Evolutionary conservation across 768 basidiomycete genomes (phyloP), one percentile per base, ranked within the genome.

Genomic region (Hydnum rufescens): DNA sequence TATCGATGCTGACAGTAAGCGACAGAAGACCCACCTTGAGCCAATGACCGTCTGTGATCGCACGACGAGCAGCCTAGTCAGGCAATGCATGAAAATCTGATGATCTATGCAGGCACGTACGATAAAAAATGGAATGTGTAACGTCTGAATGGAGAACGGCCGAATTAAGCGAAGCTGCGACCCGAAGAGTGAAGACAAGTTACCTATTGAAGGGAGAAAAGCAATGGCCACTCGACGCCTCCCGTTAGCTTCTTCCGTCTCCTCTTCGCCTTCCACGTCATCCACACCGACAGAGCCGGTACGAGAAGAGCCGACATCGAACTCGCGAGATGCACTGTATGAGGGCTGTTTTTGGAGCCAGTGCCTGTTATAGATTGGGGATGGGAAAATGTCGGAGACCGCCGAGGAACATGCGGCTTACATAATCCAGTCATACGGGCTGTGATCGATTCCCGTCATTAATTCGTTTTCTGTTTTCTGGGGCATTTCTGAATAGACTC

Each of bases 341-440:
- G 85, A 81, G 8, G 86, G 86, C 80, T 88, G 86, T 85, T 87
- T 88, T 23, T 82, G 72, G 46, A 88, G 71, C 86, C 85, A 88
- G 60, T 88, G 82, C 44, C 44, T 47, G 44, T 39, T 39, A 19
- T 8, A 82, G 44, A 47, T 28, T 28, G 26, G 26, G 8, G 26
- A 47, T 16, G 86, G 84, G 58, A 87, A 64, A 84, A 82, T 85
- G 57, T n/a, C 5, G 4, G 52, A 29, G 44, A 19, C 49, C 22
- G 26, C 31, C 53, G 23, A 51, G 53, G 50, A 53, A 26, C 8
- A 8, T 8, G 34, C 34, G 8, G 19, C 34, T 8, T 28, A 51
- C 54, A 57, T 55, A 5, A 55, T 28, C 58, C 51, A 52, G 50
- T 58, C 58, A 44, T 55, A 59, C 25, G 58, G 58, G 51, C 58